phyloP scores from a whole-genome alignment of 805 yeast species.

The Metschnikowia santaceciliae region DNA sequence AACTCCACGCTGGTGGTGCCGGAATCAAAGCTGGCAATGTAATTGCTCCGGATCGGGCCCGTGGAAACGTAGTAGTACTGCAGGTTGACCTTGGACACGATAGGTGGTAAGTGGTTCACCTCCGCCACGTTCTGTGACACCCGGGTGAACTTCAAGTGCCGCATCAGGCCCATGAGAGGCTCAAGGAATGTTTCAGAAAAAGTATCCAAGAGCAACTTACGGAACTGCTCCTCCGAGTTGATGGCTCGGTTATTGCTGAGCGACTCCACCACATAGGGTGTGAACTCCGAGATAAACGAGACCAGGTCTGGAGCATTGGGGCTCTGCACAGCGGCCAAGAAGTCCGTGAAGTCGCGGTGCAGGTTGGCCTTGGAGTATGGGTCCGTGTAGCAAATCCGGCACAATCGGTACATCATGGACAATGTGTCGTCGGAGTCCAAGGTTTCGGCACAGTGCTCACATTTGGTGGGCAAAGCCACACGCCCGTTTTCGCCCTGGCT shows the following conservation, averaged over 20 bases:
- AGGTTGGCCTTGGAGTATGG: conserved; percentile 27
- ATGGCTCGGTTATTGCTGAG: conserved; percentile 22
- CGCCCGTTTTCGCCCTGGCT: conserved; percentile 18
- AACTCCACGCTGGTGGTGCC: conserved; percentile 14
- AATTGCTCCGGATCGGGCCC: conserved; percentile 14
- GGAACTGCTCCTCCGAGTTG: conserved; percentile 31
- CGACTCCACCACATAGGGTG: conserved; percentile 18
- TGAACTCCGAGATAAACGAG: conserved; percentile 16
- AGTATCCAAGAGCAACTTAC: conserved; percentile 31
- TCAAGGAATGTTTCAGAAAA: conserved; percentile 36
- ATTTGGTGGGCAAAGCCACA: conserved; percentile 16
- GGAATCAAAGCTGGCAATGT: conserved; percentile 10
- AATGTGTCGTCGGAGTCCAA: conserved; percentile 25
- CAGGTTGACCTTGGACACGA: conserved; percentile 17
- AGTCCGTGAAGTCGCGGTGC: conserved; percentile 26
- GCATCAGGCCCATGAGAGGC: conserved; percentile 35
- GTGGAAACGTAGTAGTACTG: conserved; percentile 19
- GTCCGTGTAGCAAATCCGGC: conserved; percentile 26
- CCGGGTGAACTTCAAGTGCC: conserved; percentile 25
- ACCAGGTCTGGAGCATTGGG: conserved; percentile 14
- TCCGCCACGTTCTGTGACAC: conserved; percentile 29
- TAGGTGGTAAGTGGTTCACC: conserved; percentile 15
- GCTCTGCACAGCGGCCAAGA: conserved; percentile 21
- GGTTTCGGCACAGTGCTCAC: conserved; percentile 26
- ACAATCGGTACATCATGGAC: conserved; percentile 25